Base-by-base conservation (phyloP, 371 early-diverging fungal genomes). In the Apophysomyces sp. region DNA sequence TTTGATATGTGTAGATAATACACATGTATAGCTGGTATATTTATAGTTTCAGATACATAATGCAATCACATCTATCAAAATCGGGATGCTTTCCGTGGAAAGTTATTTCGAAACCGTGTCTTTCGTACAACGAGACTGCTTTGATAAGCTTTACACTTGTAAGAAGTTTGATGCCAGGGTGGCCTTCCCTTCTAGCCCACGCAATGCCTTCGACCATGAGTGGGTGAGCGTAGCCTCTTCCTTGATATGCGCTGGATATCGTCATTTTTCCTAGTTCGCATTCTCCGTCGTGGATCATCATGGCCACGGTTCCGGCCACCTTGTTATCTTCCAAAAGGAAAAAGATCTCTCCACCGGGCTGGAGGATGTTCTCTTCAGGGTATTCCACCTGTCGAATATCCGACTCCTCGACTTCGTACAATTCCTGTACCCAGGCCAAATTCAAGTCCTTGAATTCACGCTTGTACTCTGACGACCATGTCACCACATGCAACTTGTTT, bases 201-300 rank as follows among this genome's bases (percentile, higher is more conserved):
- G 41, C 6, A 15, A 67, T 57, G 26, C 32, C 34, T n/a, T 63
- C 67, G 1, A 49, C 13, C 71, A 71, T 58, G 7, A 71, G 29
- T 21, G 61, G 58, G 37, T 71, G 61, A 9, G 67, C 61, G 53
- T 61, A 67, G 0, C 71, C 71, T 56, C 52, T 61, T 15, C 67
- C 67, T 13, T 52, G 60, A n/a, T 58, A 61, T 28, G 57, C 59
- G 2, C 67, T 57, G 28, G 44, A 41, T 2, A 71, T 60, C 4
- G 65, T 52, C 65, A 71, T 67, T 21, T 67, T 67, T 0, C 61
- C 59, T 9, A 67, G 56, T 61, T 71, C 67, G 37, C 58, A 64
- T 12, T 29, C 29, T 2, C 67, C 67, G 3, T 62, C 21, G 30
- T 67, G 61, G 15, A 71, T 36, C 12, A 67, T 53, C 61, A 62